Evolutionary conservation across 352 stramenopile species (phyloP), one percentile per base, ranked within the genome.

Genomic region (Phytophthora pistaciae): DNA sequence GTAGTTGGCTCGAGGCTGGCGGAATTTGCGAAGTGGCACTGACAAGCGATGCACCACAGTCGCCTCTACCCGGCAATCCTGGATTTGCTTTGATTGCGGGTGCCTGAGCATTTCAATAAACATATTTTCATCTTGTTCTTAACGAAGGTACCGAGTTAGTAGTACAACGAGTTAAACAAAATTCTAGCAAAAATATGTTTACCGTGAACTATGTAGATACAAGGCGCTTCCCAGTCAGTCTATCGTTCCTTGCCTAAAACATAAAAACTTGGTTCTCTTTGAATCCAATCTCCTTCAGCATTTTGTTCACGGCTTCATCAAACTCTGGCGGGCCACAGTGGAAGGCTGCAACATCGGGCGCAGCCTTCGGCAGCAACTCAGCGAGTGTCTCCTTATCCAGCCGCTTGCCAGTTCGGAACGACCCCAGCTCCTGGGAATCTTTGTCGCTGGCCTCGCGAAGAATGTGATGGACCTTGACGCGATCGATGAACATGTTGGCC

Each of bases 241-340:
- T 53, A 67, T 50, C 23, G 21, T 23, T 33, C 20, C 20, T 40
- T 16, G 27, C 18, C 56, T 88, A 93, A 46, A 93, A 93, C 18
- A 83, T 74, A 66, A 93, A 90, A 21, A 94, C 78, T 58, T 93
- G 87, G 25, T 68, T 71, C 11, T 82, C 73, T 10, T 69, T 58
- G 50, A 84, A 94, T 38, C 82, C 68, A 14, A 94, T 72, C 8
- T 77, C 69, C 18, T 70, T 79, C 40, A 94, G 69, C 48, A 84
- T 77, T 0, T 27, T 21, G 6, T 56, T 66, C 14, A 96, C 74
- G 14, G 81, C 76, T 59, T 92, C 82, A 36, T 96, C 87, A 73
- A 94, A 96, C 52, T 75, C 70, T 1, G 85, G 86, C 11, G 89
- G 86, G 4, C 89, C 89, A 54, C 87, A 96, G 44, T 93, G 77